Percentiles rank a stretch among this genome's conserved stretches.
phyloP scores from a whole-genome alignment of 1,139 yeast species.

The Geotrichum restrictum region DNA sequence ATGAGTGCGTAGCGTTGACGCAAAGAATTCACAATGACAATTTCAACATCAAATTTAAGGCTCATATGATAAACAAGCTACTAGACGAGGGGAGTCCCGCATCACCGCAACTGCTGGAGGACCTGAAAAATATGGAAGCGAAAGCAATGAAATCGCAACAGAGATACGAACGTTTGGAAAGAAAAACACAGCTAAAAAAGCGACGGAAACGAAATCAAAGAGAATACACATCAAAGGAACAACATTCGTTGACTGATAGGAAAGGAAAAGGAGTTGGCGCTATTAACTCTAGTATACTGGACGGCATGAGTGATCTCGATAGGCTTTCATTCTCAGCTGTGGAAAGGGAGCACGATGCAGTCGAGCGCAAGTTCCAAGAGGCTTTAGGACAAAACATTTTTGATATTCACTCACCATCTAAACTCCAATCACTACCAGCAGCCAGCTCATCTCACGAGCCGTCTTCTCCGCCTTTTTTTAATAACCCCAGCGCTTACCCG shows the following conservation, averaged over 20 bases:
- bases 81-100: slow-evolving; percentile 20
- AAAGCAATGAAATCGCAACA: slow-evolving; percentile 3
- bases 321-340: slow-evolving; percentile 18
- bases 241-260: background rate
- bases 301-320: slow-evolving; percentile 2
- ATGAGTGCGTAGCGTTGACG: slow-evolving; percentile 12
- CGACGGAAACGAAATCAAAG: background rate
- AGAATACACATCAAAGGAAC: background rate
- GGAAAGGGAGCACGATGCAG: slow-evolving; percentile 16
- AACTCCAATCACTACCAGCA: background rate
- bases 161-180: slow-evolving; percentile 8
- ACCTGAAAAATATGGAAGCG: slow-evolving; percentile 1
- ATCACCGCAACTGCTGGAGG: slow-evolving; percentile 10
- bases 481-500: background rate
- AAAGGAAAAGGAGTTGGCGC: background rate
- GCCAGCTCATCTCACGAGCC: background rate
- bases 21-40: slow-evolving; percentile 23
- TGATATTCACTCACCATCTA: background rate
- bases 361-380: slow-evolving; percentile 15
- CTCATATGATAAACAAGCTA: slow-evolving; percentile 25
- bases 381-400: slow-evolving; percentile 5
- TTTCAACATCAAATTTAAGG: slow-evolving; percentile 25
- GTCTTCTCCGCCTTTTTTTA: background rate
- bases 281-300: too few relatives aligned
- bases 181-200: slow-evolving; percentile 2